Conservation (phyloP, 2,329 filamentous ascomycete genomes). For the Harringtonia aguacate region DNA sequence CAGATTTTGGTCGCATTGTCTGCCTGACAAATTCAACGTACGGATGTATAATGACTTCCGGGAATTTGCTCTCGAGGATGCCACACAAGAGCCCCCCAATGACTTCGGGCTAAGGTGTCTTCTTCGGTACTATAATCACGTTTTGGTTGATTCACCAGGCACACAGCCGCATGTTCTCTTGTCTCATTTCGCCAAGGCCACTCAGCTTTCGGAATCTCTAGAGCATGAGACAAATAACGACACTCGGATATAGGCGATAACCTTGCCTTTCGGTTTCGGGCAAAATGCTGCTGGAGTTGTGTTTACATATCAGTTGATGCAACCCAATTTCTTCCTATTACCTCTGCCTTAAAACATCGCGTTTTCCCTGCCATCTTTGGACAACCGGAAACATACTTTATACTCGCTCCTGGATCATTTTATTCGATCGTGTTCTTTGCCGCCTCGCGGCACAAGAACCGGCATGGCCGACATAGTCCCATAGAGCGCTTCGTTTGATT, state of each 20-base stretch:
- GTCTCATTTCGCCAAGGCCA: constrained; percentile 17
- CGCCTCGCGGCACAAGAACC: no score
- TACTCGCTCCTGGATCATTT: no score
- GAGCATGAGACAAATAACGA: background rate
- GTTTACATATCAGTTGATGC: no score
- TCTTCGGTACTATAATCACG: constrained; percentile 48
- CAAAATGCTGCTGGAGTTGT: no score
- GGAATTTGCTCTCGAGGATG: constrained; percentile 54
- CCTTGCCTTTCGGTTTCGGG: background rate
- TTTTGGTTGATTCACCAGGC: constrained; percentile 14
- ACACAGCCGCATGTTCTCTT: constrained; percentile 17
- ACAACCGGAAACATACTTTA: no score
- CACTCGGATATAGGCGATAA: background rate
- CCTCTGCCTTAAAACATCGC: no score
- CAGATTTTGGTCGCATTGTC: constrained; percentile 64
- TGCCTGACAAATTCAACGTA: constrained; percentile 63
- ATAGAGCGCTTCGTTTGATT: no score
- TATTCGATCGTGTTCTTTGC: no score
- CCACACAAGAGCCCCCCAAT: constrained; percentile 30
- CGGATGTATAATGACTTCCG: constrained; percentile 69
- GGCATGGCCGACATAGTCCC: no score
- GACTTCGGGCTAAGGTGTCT: constrained; percentile 50
- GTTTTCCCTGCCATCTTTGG: no score
- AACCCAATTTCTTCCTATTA: no score
- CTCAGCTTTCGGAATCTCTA: constrained; percentile 5